Evolutionary conservation across 2,329 filamentous ascomycete species (phyloP).

Genomic region (Fusarium solani-melongenae): DNA sequence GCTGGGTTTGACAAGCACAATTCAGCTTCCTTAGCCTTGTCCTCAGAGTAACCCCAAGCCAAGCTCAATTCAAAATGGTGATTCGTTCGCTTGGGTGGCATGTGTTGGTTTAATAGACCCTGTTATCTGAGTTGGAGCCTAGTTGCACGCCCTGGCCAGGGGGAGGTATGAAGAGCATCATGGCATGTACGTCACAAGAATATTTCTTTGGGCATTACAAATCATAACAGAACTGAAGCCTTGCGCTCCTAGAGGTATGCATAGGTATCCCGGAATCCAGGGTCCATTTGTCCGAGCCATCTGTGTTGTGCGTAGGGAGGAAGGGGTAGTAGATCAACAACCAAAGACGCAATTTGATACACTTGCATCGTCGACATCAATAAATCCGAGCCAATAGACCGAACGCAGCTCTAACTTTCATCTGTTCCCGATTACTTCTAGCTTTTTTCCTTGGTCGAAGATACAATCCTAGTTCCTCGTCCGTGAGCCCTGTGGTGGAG

Average conservation of each 20-base stretch:
- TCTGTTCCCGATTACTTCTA: background rate
- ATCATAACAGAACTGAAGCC: background rate
- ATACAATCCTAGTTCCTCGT: background rate
- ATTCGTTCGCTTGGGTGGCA: background rate
- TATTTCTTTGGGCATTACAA: background rate
- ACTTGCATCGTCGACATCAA: background rate
- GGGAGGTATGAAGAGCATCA: background rate
- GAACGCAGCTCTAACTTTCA: background rate
- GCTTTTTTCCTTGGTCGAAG: background rate
- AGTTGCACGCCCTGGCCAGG: background rate
- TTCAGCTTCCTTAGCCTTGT: background rate
- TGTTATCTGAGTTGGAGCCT: background rate
- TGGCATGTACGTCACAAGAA: background rate
- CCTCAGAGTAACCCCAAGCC: background rate
- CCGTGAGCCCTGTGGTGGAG: background rate
- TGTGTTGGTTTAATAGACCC: background rate
- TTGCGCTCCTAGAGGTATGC: background rate
- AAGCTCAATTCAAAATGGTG: background rate
- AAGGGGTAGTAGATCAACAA: background rate
- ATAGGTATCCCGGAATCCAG: background rate
- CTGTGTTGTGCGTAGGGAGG: background rate
- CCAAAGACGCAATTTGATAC: background rate
- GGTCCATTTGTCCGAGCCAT: background rate
- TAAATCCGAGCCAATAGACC: fast-evolving
- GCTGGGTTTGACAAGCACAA: background rate